Conservation (phyloP, 2,329 filamentous ascomycete genomes). For the Trichoderma sp. region DNA sequence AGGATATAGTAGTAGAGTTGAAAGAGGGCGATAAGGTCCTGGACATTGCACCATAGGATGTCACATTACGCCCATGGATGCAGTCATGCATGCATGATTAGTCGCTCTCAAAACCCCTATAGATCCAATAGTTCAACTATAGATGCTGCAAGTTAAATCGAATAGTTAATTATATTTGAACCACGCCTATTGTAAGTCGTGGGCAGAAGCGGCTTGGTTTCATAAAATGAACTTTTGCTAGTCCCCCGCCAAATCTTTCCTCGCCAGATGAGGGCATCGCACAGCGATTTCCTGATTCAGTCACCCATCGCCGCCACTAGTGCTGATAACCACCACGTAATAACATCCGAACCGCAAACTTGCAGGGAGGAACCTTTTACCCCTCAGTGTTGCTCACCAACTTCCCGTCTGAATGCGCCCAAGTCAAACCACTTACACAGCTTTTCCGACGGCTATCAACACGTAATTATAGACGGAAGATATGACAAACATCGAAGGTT, state of each 20-base stretch:
- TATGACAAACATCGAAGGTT: not conserved
- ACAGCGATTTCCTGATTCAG: not conserved
- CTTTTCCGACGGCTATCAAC: not conserved
- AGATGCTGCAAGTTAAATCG: not conserved
- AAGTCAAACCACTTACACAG: not conserved
- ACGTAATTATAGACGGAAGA: not conserved
- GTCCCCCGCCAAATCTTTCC: not conserved
- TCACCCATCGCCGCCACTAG: not conserved
- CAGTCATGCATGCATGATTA: not conserved
- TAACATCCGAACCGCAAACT: not conserved
- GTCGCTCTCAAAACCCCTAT: not conserved
- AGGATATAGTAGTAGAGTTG: constrained; percentile 16
- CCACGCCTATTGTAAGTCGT: not conserved
- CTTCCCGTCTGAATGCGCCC: constrained; percentile 7
- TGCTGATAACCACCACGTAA: not conserved
- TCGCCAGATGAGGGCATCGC: not conserved
- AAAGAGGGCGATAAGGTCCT: constrained; percentile 20
- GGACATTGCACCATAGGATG: constrained; percentile 7
- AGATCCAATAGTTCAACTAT: not conserved
- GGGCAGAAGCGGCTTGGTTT: not conserved
- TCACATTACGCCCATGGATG: not conserved
- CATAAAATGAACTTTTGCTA: constrained; percentile 8
- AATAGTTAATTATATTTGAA: not conserved
- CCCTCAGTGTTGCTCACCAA: not conserved
- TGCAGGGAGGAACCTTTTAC: not conserved